Conservation (phyloP, 108 stramenopile species). For the Discostella stelligeroides region DNA sequence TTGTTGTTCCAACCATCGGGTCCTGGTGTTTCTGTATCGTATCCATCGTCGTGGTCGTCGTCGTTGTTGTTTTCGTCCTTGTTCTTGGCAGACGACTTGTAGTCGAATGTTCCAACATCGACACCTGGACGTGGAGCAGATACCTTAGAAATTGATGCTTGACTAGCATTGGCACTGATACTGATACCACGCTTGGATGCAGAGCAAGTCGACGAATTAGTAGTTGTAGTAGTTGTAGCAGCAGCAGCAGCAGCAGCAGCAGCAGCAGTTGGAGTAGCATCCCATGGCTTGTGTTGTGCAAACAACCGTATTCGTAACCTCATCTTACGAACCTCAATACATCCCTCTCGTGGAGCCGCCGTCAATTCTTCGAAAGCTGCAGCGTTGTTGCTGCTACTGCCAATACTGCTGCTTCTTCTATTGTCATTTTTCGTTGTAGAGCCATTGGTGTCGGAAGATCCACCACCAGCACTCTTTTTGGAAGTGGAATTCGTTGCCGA, state of each 20-base stretch:
- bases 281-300: slow-evolving; percentile 32
- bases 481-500: background rate
- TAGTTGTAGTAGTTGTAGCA: too few relatives aligned
- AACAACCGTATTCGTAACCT: slow-evolving; percentile 37
- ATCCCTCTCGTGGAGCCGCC: slow-evolving; percentile 37
- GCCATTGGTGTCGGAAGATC: background rate
- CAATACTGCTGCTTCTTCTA: background rate
- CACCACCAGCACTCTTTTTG: background rate
- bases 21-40: slow-evolving; percentile 26
- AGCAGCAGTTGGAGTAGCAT: background rate
- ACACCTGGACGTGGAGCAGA: too few relatives aligned
- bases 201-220: too few relatives aligned
- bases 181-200: background rate
- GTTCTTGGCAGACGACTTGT: background rate
- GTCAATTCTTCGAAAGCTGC: slow-evolving; percentile 29
- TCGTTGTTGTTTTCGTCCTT: too few relatives aligned
- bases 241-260: background rate
- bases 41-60: background rate
- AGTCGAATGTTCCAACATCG: background rate
- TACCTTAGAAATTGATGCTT: too few relatives aligned
- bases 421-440: background rate
- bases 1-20: slow-evolving; percentile 52
- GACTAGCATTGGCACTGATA: background rate
- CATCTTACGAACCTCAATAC: slow-evolving; percentile 50
- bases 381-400: background rate